A percentile compares a stretch with the other conserved stretches of the same genome.
These are phyloP conservation scores for Oxyria digyna DNA, from an alignment of 148 eudicot species.

Conservation along the genomic window DNA sequence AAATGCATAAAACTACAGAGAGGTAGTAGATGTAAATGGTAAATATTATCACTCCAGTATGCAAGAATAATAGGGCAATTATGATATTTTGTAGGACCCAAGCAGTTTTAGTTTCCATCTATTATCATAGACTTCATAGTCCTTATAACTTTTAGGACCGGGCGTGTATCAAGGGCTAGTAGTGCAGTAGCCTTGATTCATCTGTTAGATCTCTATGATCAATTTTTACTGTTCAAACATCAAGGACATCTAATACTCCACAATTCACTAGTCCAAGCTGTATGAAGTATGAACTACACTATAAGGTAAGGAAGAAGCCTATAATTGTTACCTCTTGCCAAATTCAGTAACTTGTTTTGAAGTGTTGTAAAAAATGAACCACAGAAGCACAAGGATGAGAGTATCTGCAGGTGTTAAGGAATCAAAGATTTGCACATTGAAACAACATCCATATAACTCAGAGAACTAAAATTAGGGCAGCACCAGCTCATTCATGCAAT, in stretches of 20 bases:
- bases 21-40: background rate
- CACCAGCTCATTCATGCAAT: background rate
- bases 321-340: conserved; percentile 8
- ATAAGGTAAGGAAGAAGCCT: background rate
- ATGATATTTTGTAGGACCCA: background rate
- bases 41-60: background rate
- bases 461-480: background rate
- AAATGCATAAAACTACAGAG: background rate
- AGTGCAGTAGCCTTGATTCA: background rate
- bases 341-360: conserved; percentile 7
- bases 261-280: background rate
- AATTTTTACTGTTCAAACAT: background rate
- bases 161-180: background rate
- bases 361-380: conserved; percentile 14
- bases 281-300: background rate
- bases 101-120: background rate
- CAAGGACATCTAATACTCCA: background rate
- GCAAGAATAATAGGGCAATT: background rate
- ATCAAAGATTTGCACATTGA: background rate
- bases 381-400: conserved; percentile 12
- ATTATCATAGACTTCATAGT: background rate
- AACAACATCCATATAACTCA: background rate
- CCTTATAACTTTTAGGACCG: background rate
- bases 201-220: background rate
- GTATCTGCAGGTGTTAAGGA: conserved; percentile 10